phyloP scores from a whole-genome alignment of 495 filamentous ascomycete genomes.

The Sabuloglossum arenarium region DNA sequence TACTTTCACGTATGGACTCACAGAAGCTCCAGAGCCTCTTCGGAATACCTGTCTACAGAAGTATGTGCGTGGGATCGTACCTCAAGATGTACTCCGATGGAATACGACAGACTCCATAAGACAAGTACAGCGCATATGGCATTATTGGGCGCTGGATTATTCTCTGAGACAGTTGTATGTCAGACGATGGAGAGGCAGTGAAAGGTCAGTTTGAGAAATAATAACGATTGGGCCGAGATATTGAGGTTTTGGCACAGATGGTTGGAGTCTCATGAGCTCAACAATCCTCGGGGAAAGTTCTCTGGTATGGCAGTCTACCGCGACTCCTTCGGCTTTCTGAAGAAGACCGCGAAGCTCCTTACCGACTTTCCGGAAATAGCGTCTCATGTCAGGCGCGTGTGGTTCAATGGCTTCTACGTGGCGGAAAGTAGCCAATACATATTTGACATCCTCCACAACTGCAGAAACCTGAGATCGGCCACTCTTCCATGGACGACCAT shows the following conservation, averaged over 20 bases:
- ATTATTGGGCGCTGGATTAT: slow-evolving; percentile 29
- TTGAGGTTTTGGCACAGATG: slow-evolving; percentile 9
- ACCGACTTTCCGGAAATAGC: slow-evolving; percentile 21
- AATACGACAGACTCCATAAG: slow-evolving; percentile 23
- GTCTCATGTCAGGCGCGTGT: slow-evolving; percentile 25
- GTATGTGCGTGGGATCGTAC: slow-evolving; percentile 27
- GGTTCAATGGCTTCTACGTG: slow-evolving; percentile 32
- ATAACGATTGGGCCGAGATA: background rate
- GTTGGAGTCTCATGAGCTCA: slow-evolving; percentile 16
- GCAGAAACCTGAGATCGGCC: slow-evolving; percentile 20
- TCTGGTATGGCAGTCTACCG: slow-evolving; percentile 26
- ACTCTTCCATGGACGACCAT: slow-evolving; percentile 31
- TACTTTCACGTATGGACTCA: slow-evolving; percentile 29
- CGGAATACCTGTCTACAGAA: slow-evolving; percentile 21
- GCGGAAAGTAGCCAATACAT: slow-evolving; percentile 25
- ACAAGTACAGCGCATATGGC: slow-evolving; percentile 26
- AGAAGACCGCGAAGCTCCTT: slow-evolving; percentile 24
- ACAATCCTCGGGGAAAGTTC: slow-evolving; percentile 17
- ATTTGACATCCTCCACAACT: slow-evolving; percentile 21
- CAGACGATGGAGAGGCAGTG: slow-evolving; percentile 28
- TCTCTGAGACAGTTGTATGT: slow-evolving; percentile 27
- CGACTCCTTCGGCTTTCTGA: slow-evolving; percentile 27
- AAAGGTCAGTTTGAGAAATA: slow-evolving; percentile 11
- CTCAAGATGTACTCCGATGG: slow-evolving; percentile 27
- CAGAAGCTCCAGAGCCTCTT: slow-evolving; percentile 23